phyloP scores from a whole-genome alignment of 2,329 filamentous ascomycete species.

The Aspergillus sp. region DNA sequence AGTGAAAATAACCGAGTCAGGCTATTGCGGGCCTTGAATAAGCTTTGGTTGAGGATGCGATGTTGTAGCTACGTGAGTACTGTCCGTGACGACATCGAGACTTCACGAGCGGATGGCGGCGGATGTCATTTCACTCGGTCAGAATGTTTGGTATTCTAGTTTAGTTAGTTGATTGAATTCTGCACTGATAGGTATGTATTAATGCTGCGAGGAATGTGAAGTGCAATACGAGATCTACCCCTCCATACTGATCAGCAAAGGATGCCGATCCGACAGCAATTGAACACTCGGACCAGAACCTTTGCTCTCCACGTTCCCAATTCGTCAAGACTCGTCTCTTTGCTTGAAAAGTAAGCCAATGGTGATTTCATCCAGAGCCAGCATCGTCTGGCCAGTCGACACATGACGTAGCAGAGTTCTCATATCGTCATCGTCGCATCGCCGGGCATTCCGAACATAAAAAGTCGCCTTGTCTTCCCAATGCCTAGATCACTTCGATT shows the following conservation, averaged over 20 bases:
- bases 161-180: neutral
- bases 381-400: conserved; percentile 7
- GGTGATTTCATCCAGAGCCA: conserved; percentile 17
- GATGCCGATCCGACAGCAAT: neutral
- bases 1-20: neutral
- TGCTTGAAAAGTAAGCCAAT: neutral
- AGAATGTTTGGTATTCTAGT: neutral
- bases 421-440: conserved; percentile 24
- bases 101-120: conserved; percentile 13
- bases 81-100: conserved; percentile 12
- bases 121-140: conserved; percentile 1
- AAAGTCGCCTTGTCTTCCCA: conserved; percentile 12
- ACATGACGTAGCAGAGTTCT: conserved; percentile 27
- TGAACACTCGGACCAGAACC: neutral
- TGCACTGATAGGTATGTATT: neutral
- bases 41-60: neutral
- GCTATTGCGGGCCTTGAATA: no score
- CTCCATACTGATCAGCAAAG: neutral
- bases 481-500: conserved; percentile 1
- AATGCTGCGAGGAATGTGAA: no score
- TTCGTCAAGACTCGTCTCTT: neutral
- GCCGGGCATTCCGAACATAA: conserved; percentile 26
- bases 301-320: neutral
- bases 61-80: conserved; percentile 6
- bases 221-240: neutral